Conservation (phyloP, 73 alveolate species). For the Paramecium sonneborni region DNA sequence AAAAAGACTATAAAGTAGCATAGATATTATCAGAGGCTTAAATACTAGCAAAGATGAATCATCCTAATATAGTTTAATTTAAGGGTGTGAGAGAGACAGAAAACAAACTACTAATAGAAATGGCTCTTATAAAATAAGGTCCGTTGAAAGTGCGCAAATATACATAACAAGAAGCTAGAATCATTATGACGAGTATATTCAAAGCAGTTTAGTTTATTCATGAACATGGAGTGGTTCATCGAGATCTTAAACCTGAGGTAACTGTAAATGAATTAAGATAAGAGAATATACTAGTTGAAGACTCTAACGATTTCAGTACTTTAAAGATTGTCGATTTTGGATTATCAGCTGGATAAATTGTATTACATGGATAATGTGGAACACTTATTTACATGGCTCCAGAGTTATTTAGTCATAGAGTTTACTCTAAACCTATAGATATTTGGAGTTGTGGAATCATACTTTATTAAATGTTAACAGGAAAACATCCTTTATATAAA, state of each 20-base stretch:
- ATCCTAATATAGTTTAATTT: slow-evolving; percentile 65
- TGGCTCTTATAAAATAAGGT: neutral
- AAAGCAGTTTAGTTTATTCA: slow-evolving; percentile 45
- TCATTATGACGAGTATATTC: slow-evolving; percentile 35
- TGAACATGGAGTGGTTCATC: slow-evolving; percentile 55
- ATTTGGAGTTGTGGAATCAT: slow-evolving; percentile 95
- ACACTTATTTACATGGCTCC: slow-evolving; percentile 69
- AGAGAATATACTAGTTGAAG: slow-evolving; percentile 65
- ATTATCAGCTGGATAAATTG: slow-evolving; percentile 38
- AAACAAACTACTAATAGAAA: slow-evolving; percentile 64
- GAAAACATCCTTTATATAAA: slow-evolving; percentile 91
- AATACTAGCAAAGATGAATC: slow-evolving; percentile 51
- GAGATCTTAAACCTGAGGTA: slow-evolving; percentile 54
- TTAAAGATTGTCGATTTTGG: slow-evolving; percentile 66
- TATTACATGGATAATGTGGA: slow-evolving; percentile 62
- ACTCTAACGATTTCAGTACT: slow-evolving; percentile 57
- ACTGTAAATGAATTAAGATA: neutral
- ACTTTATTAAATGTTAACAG: slow-evolving; percentile 80
- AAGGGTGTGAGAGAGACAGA: slow-evolving; percentile 59
- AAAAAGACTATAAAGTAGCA: slow-evolving; percentile 34
- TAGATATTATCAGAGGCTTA: slow-evolving; percentile 35
- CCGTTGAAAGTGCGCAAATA: slow-evolving; percentile 14
- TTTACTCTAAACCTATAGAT: slow-evolving; percentile 66
- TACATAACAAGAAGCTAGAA: neutral
- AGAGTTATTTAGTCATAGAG: slow-evolving; percentile 47